Conservation (phyloP, 176 grass and related monocot genomes). For the Musa acuminata region DNA sequence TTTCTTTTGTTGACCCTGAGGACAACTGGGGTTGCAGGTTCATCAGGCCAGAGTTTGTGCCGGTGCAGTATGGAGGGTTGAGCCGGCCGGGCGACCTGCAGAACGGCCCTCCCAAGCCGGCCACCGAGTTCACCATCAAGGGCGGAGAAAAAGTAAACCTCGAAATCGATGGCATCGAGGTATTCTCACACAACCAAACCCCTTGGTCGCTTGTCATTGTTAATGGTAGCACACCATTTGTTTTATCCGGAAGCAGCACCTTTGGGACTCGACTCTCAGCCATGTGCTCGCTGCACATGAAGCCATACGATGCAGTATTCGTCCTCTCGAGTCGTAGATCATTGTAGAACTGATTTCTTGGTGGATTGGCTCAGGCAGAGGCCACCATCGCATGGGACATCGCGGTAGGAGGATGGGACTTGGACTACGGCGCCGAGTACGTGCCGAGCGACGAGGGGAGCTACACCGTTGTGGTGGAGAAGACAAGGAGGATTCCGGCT, state of each 20-base stretch:
- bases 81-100: conserved; percentile 73
- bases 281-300: too few relatives aligned
- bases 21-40: conserved; percentile 32
- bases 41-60: conserved; percentile 92
- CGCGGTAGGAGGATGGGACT: conserved; percentile 81
- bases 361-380: conserved; percentile 35
- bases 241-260: not conserved
- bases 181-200: conserved; percentile 2
- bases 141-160: conserved; percentile 93
- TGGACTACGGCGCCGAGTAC: conserved; percentile 91
- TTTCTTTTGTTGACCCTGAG: too few relatives aligned
- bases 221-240: not conserved
- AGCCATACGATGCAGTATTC: too few relatives aligned
- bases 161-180: conserved; percentile 98
- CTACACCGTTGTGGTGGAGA: conserved; percentile 86
- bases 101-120: conserved; percentile 79
- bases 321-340: too few relatives aligned
- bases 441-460: conserved; percentile 57
- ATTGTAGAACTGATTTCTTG: not conserved
- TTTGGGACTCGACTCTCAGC: too few relatives aligned
- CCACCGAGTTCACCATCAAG: conserved; percentile 95
- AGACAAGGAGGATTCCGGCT: conserved; percentile 47
- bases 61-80: conserved; percentile 82
- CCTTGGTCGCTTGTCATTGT: too few relatives aligned
- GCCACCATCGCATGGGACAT: conserved; percentile 91